Conservation (phyloP, 495 filamentous ascomycete genomes). For the Penicillium desertorum region DNA sequence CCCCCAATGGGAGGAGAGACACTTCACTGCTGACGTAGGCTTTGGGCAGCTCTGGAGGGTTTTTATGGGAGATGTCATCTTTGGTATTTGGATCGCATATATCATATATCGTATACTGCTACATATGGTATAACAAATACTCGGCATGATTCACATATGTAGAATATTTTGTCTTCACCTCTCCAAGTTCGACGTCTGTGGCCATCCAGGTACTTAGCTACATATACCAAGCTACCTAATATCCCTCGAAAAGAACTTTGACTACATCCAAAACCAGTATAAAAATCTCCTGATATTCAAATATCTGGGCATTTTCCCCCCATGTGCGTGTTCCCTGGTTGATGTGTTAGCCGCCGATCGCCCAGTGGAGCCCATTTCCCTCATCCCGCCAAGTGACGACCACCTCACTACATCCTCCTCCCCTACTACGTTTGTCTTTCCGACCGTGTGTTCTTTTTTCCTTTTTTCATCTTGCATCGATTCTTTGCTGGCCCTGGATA, state of each 20-base stretch:
- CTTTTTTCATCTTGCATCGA: constrained; percentile 15
- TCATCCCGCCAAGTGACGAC: constrained; percentile 43
- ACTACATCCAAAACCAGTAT: neutral
- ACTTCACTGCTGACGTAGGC: constrained; percentile 21
- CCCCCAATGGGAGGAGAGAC: constrained; percentile 20
- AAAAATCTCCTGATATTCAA: constrained; percentile 1
- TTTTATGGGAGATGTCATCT: neutral
- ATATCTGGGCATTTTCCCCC: constrained; percentile 4
- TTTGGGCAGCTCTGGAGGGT: constrained; percentile 1
- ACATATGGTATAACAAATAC: neutral
- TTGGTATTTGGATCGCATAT: neutral
- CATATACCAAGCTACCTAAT: neutral
- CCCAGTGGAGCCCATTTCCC: constrained; percentile 39
- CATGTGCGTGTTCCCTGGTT: constrained; percentile 25
- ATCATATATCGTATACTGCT: neutral
- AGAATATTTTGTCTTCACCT: neutral
- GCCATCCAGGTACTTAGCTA: neutral
- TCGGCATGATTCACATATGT: neutral
- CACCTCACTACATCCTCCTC: constrained; percentile 33
- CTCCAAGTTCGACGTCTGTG: neutral
- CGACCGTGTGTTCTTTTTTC: constrained; percentile 3
- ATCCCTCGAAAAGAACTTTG: neutral
- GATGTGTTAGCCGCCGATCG: constrained; percentile 46
- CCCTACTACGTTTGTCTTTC: constrained; percentile 19
- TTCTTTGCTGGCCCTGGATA: constrained; percentile 11